Percentiles rank a stretch among this genome's conserved stretches.
Evolutionary conservation across 192 early-diverging fungal genomes (phyloP).

Genomic region (Coemansia sp.): DNA sequence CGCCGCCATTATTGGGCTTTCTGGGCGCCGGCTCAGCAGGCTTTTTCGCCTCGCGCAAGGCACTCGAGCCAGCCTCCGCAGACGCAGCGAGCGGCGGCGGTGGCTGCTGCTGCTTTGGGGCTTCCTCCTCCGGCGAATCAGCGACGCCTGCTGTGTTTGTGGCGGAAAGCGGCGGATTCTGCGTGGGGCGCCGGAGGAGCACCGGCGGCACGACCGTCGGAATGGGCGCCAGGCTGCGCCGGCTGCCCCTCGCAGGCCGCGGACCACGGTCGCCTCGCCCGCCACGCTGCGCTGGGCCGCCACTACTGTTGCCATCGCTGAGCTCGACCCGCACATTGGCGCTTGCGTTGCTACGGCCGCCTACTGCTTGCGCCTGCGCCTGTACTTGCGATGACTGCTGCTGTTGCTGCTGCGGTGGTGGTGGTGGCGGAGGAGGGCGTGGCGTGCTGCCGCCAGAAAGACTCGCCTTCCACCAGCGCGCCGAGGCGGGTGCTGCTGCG

Average conservation of each 20-base stretch:
- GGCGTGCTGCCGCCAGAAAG: conserved; percentile 12
- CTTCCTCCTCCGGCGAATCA: too few relatives aligned
- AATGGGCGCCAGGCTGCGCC: conserved; percentile 29
- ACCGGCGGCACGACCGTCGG: conserved; percentile 47
- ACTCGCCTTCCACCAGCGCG: conserved; percentile 51
- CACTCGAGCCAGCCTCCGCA: background rate
- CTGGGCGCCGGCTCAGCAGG: background rate
- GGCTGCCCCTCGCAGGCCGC: conserved; percentile 8
- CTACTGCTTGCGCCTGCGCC: background rate
- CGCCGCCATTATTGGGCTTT: background rate
- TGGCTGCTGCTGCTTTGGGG: background rate
- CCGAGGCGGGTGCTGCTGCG: conserved; percentile 10
- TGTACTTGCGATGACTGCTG: background rate
- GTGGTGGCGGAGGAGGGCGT: background rate
- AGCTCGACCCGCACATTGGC: background rate
- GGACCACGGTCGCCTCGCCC: conserved; percentile 6
- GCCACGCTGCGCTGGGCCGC: background rate
- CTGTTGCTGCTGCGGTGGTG: background rate
- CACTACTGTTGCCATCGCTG: conserved; percentile 10
- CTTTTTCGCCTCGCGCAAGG: background rate
- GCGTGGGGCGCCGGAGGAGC: conserved; percentile 15
- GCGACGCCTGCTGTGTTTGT: background rate
- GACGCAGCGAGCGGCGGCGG: background rate
- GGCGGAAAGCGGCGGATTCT: background rate
- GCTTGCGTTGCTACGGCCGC: background rate